Evolutionary conservation across 2,329 filamentous ascomycete species (phyloP).

Genomic region (Fusarium kyushuense): DNA sequence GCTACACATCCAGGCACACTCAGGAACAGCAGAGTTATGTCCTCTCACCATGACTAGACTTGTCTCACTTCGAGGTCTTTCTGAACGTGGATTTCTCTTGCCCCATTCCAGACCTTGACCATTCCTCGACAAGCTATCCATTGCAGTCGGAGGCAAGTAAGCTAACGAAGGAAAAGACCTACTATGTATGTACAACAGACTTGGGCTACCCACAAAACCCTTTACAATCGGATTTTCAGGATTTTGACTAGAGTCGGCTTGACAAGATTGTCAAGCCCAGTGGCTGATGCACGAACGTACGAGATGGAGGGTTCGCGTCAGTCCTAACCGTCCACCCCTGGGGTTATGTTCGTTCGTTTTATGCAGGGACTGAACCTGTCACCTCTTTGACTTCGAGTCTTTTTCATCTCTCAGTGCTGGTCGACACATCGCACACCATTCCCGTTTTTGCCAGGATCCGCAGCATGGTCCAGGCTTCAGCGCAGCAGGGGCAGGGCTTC

Average conservation of each 20-base stretch:
- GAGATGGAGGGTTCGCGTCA: slow-evolving; percentile 32
- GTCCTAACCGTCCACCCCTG: slow-evolving; percentile 30
- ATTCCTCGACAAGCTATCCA: slow-evolving; percentile 43
- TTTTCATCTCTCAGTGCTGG: background rate
- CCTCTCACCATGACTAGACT: slow-evolving; percentile 39
- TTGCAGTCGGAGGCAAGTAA: slow-evolving; percentile 43
- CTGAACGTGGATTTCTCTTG: slow-evolving; percentile 43
- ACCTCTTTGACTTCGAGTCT: slow-evolving; percentile 6
- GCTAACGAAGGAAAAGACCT: slow-evolving; percentile 17
- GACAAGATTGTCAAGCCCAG: slow-evolving; percentile 25
- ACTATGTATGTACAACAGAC: slow-evolving; percentile 9
- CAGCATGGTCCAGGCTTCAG: slow-evolving; percentile 28
- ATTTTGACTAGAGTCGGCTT: slow-evolving; percentile 12
- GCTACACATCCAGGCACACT: slow-evolving; percentile 33
- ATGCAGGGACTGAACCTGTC: slow-evolving; percentile 44
- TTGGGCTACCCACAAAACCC: slow-evolving; percentile 21
- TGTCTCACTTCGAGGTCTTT: slow-evolving; percentile 40
- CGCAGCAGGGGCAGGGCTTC: background rate
- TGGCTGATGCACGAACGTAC: slow-evolving; percentile 10
- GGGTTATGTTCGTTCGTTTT: slow-evolving; percentile 35
- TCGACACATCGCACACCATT: slow-evolving; percentile 15
- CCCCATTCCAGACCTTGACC: slow-evolving; percentile 44
- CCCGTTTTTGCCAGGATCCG: slow-evolving; percentile 34
- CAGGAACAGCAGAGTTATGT: slow-evolving; percentile 39
- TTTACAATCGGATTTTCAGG: slow-evolving; percentile 1